Percentiles rank a stretch among this genome's conserved stretches.
phyloP scores from a whole-genome alignment of 768 basidiomycete genomes.

The Amanita muscaria region DNA sequence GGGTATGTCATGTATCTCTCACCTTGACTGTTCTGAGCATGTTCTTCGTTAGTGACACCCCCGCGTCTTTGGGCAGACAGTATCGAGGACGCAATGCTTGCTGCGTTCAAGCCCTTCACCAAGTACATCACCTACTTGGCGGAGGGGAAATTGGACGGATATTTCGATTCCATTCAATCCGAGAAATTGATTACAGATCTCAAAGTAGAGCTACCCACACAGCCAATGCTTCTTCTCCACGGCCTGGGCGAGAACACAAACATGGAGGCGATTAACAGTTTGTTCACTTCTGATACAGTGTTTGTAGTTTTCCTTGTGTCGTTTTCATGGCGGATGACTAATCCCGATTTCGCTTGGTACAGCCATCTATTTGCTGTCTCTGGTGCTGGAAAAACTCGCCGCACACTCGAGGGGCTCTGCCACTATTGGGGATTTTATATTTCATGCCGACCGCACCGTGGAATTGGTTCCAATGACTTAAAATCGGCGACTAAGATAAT shows the following conservation, averaged over 20 bases:
- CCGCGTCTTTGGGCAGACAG: constrained; percentile 1
- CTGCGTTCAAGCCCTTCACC: constrained; percentile 7
- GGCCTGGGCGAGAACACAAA: constrained; percentile 4
- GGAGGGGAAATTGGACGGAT: constrained; percentile 1
- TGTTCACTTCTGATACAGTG: constrained; percentile 8
- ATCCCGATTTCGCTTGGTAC: constrained; percentile 1
- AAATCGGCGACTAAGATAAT: constrained; percentile 8
- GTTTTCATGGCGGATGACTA: constrained; percentile 3
- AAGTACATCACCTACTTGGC: constrained; percentile 9
- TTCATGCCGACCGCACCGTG: not conserved
- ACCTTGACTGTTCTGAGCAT: constrained; percentile 2
- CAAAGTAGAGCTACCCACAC: constrained; percentile 1
- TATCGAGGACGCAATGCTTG: not conserved
- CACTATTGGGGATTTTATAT: constrained; percentile 9
- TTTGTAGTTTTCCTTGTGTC: constrained; percentile 3
- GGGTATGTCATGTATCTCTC: constrained; percentile 5
- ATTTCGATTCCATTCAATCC: constrained; percentile 5
- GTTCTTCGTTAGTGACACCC: constrained; percentile 8
- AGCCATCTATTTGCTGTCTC: constrained; percentile 9
- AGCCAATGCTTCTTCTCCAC: constrained; percentile 9
- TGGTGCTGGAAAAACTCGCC: constrained; percentile 9
- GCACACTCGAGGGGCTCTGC: constrained; percentile 8
- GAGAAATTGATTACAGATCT: constrained; percentile 1
- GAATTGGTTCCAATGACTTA: constrained; percentile 9
- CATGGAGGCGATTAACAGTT: constrained; percentile 1